Evolutionary conservation across 306 rosid species (phyloP).

Genomic region (Begonia masoniana): DNA sequence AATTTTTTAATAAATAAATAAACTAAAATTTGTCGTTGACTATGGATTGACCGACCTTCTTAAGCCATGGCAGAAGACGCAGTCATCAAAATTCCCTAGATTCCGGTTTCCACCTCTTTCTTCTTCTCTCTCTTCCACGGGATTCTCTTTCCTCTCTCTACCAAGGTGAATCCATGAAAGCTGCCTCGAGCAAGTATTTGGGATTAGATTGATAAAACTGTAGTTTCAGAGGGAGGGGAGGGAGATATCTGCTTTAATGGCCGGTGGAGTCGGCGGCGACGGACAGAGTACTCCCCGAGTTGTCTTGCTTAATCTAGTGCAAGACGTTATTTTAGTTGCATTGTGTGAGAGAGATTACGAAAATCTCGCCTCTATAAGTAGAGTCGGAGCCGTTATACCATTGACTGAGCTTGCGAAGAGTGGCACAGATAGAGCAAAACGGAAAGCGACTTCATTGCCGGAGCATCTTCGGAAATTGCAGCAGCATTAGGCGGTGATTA

Average conservation of each 20-base stretch:
- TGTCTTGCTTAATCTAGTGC: constrained; percentile 35
- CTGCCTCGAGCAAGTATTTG: neutral
- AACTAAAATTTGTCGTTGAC: too few relatives aligned
- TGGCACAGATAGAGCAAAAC: constrained; percentile 86
- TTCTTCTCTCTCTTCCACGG: neutral
- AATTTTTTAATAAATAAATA: too few relatives aligned
- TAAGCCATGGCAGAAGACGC: too few relatives aligned
- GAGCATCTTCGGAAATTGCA: constrained; percentile 70
- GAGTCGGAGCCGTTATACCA: constrained; percentile 77
- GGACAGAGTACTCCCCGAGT: constrained; percentile 36
- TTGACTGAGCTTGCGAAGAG: constrained; percentile 58
- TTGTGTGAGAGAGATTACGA: constrained; percentile 69
- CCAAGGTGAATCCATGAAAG: neutral
- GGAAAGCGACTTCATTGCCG: constrained; percentile 80
- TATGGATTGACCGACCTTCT: too few relatives aligned
- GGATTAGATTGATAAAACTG: too few relatives aligned
- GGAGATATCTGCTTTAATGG: constrained; percentile 23
- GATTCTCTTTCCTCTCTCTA: constrained; percentile 3
- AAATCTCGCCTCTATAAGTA: constrained; percentile 60
- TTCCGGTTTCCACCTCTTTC: neutral
- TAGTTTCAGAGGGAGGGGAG: neutral
- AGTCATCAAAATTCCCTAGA: too few relatives aligned
- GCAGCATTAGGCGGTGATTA: constrained; percentile 27
- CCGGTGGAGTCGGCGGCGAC: constrained; percentile 33
- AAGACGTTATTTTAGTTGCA: constrained; percentile 59